These are phyloP conservation scores for Chalaropsis thielavioides DNA, from an alignment of 2,329 filamentous ascomycete genomes.

Conservation along the genomic window DNA sequence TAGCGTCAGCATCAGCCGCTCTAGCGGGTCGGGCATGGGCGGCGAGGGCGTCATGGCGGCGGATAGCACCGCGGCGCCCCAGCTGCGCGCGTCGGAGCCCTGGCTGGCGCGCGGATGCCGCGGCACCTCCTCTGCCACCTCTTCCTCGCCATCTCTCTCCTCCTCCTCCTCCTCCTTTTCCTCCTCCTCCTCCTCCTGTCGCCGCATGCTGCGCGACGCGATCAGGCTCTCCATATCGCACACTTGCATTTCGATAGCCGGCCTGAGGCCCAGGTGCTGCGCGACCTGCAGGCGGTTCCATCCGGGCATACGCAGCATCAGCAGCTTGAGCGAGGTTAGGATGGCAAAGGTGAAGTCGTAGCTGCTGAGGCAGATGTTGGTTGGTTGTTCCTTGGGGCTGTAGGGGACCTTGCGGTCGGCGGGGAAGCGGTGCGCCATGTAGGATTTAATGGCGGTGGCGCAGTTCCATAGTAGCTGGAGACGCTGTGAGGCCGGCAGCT, in stretches of 20 bases:
- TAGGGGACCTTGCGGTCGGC: slow-evolving; percentile 14
- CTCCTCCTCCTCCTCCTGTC: neutral
- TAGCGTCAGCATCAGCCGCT: slow-evolving; percentile 17
- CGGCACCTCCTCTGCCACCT: too few species aligned
- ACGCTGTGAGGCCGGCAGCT: slow-evolving; percentile 25
- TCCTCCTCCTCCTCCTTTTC: too few species aligned
- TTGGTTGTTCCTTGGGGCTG: slow-evolving; percentile 25
- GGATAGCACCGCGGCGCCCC: neutral
- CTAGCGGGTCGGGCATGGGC: slow-evolving; percentile 16
- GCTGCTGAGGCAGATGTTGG: slow-evolving; percentile 30
- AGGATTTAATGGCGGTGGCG: slow-evolving; percentile 28
- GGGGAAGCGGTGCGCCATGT: slow-evolving; percentile 28
- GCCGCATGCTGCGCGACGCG: slow-evolving; percentile 18
- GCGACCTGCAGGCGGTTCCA: slow-evolving; percentile 31
- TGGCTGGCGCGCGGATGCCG: too few species aligned
- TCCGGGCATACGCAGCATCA: slow-evolving; percentile 31
- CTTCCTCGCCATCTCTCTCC: neutral
- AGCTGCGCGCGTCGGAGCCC: neutral
- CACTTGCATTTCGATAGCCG: slow-evolving; percentile 24
- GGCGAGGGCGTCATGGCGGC: neutral
- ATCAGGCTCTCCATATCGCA: slow-evolving; percentile 23
- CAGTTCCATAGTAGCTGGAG: slow-evolving; percentile 34
- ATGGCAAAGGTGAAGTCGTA: slow-evolving; percentile 36
- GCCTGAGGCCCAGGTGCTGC: slow-evolving; percentile 26
- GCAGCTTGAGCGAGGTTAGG: slow-evolving; percentile 34